Percentiles rank a stretch among this genome's conserved stretches.
phyloP scores from a whole-genome alignment of 129 eudicot species.

The Artemisia tridentata region DNA sequence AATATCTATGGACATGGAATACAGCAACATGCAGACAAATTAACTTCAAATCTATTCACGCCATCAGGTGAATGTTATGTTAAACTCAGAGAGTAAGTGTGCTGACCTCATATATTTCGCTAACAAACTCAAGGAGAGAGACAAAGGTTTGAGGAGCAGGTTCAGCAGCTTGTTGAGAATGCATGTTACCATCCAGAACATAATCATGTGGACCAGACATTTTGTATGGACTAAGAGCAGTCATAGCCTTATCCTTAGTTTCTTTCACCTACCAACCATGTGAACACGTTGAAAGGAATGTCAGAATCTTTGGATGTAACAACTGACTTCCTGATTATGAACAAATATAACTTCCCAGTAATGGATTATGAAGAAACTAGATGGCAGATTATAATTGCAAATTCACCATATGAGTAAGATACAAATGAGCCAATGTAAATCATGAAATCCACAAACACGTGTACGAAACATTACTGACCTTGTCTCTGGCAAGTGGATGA shows the following conservation, averaged over 20 bases:
- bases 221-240: constrained; percentile 65
- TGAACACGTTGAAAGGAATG: constrained; percentile 9
- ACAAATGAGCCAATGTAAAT: not conserved
- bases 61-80: not conserved
- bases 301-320: not conserved
- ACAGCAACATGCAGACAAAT: constrained; percentile 4
- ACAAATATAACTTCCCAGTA: too few relatives aligned
- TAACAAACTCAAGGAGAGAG: constrained; percentile 86
- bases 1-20: not conserved
- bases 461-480: constrained; percentile 50
- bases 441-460: constrained; percentile 2
- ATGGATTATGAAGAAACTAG: too few relatives aligned
- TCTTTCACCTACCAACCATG: constrained; percentile 69
- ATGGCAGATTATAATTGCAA: constrained; percentile 4
- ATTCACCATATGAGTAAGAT: not conserved
- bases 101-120: constrained; percentile 90
- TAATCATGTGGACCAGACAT: constrained; percentile 49
- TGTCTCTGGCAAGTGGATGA: constrained; percentile 93
- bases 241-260: constrained; percentile 89
- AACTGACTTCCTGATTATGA: too few relatives aligned
- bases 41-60: not conserved
- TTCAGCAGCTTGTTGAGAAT: constrained; percentile 52
- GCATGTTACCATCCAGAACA: constrained; percentile 40
- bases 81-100: constrained; percentile 2
- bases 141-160: constrained; percentile 60